These are phyloP conservation scores for Fusarium buharicum DNA, from an alignment of 2,329 filamentous ascomycete genomes.

Conservation along the genomic window DNA sequence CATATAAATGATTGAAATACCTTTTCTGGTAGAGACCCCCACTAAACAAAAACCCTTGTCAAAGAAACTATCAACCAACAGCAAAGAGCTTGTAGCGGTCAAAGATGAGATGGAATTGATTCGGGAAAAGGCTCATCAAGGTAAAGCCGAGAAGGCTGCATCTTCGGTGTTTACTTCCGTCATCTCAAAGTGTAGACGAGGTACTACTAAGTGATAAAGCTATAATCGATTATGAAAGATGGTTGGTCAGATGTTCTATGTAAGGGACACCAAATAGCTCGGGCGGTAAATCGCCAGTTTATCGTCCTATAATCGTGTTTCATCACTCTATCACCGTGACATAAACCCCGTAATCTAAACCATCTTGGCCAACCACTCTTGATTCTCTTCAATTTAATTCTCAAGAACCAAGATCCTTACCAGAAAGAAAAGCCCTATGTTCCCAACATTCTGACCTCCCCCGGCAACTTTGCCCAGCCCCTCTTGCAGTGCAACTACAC, in stretches of 20 bases:
- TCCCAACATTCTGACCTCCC: slow-evolving; percentile 28
- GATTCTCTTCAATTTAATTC: background rate
- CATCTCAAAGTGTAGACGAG: background rate
- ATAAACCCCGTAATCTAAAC: background rate
- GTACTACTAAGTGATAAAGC: background rate
- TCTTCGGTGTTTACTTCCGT: slow-evolving; percentile 7
- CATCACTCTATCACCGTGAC: slow-evolving; percentile 17
- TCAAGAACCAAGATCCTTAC: background rate
- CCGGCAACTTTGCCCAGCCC: background rate
- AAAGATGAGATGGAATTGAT: slow-evolving; percentile 1
- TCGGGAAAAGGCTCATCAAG: background rate
- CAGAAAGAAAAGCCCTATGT: slow-evolving; percentile 1
- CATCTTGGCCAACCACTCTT: slow-evolving; percentile 8
- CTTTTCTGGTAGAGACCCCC: slow-evolving; percentile 7
- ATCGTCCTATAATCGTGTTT: slow-evolving; percentile 19
- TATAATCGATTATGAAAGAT: slow-evolving; percentile 20
- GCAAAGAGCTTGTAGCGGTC: slow-evolving; percentile 10
- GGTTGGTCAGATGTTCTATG: slow-evolving; percentile 17
- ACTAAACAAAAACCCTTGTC: slow-evolving; percentile 22
- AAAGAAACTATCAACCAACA: background rate
- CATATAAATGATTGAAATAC: slow-evolving; percentile 6
- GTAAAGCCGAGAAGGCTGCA: slow-evolving; percentile 11
- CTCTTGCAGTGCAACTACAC: slow-evolving; percentile 18
- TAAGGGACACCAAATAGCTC: background rate
- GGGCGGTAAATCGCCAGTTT: slow-evolving; percentile 20